Evolutionary conservation across 2,329 filamentous ascomycete genomes (phyloP).

Genomic region (Alternaria infectoria): DNA sequence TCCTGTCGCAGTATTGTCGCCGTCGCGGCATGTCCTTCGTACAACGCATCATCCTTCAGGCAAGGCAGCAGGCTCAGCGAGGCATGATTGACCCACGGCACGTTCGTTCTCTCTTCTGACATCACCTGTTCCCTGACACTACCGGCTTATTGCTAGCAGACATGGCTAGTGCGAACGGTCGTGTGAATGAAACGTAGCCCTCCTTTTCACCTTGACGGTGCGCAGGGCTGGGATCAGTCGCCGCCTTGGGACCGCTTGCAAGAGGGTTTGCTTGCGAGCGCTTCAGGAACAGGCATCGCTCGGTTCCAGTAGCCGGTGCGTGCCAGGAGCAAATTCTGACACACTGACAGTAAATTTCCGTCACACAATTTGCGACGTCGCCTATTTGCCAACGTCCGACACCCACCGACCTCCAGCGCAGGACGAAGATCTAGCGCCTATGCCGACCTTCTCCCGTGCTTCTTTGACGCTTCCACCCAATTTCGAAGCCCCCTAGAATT

Average conservation of each 20-base stretch:
- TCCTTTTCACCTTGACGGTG: constrained; percentile 33
- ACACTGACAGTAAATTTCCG: constrained; percentile 32
- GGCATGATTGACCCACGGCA: constrained; percentile 20
- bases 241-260: constrained; percentile 21
- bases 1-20: constrained; percentile 35
- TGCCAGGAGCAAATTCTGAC: constrained; percentile 32
- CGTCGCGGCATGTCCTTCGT: constrained; percentile 25
- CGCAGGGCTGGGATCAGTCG: constrained; percentile 32
- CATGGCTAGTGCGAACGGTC: constrained; percentile 39
- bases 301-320: constrained; percentile 25
- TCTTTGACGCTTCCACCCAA: constrained; percentile 47
- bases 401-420: constrained; percentile 17
- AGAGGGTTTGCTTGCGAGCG: constrained; percentile 32
- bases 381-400: constrained; percentile 24
- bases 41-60: constrained; percentile 27
- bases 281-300: constrained; percentile 43
- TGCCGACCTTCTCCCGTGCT: constrained; percentile 47
- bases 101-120: constrained; percentile 38
- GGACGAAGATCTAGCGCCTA: constrained; percentile 34
- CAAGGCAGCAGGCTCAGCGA: constrained; percentile 21
- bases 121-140: constrained; percentile 32
- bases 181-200: constrained; percentile 38
- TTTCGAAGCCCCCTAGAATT: constrained; percentile 35
- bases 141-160: constrained; percentile 33
- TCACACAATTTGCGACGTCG: constrained; percentile 38